Evolutionary conservation across 345 rosid species (phyloP).

Genomic region (Rhizophora mangle): DNA sequence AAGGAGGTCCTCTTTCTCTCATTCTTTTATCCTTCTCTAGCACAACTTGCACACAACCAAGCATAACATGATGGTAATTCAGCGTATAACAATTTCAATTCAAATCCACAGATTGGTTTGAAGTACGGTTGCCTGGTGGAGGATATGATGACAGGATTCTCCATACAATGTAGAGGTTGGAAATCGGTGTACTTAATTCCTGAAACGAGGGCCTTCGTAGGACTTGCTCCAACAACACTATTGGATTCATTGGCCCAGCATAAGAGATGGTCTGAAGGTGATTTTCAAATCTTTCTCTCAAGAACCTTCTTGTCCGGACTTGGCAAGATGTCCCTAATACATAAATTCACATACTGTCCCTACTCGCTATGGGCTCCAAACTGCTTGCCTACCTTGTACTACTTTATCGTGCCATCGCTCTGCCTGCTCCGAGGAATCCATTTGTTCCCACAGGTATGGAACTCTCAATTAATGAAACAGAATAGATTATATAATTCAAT

Average conservation of each 20-base stretch:
- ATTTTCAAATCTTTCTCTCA: not conserved
- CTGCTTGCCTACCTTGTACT: slow-evolving; percentile 1
- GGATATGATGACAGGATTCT: slow-evolving; percentile 1
- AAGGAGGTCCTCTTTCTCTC: slow-evolving; percentile 22
- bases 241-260: not conserved
- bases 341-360: not conserved
- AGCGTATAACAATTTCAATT: not conserved
- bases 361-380: slow-evolving; percentile 3
- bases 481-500: too few species aligned
- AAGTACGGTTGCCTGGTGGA: not conserved
- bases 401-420: not conserved
- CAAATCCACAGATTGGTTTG: not conserved
- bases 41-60: not conserved
- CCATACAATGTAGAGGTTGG: slow-evolving; percentile 5
- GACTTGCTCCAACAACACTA: not conserved
- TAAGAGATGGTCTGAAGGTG: not conserved
- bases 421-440: not conserved
- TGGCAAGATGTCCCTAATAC: not conserved
- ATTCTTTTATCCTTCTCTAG: not conserved
- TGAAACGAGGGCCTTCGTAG: not conserved
- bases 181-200: not conserved
- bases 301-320: not conserved
- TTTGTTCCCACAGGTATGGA: not conserved
- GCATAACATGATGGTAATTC: not conserved
- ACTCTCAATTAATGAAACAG: not conserved